Evolutionary conservation across 2,329 filamentous ascomycete genomes (phyloP), one percentile per base, ranked within the genome.

Genomic region (Apiospora malaysiana): DNA sequence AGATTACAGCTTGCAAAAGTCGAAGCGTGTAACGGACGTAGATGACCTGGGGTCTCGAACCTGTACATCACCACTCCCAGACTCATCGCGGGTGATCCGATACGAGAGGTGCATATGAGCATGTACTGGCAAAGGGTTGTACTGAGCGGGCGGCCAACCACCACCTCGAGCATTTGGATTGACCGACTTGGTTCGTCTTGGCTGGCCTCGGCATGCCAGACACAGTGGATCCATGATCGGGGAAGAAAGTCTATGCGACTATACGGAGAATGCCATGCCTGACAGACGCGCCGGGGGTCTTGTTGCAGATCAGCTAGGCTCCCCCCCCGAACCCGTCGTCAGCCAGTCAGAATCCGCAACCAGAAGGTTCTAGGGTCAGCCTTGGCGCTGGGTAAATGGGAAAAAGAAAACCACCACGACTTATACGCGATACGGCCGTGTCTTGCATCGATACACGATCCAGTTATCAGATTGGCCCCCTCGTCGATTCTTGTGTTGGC

Each of bases 241-340:
- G 27, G 51, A n/a, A 63, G 32, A 63, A 63, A 32, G 18, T 23
- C 56, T 63, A 40, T 63, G 56, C 56, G 56, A 63, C 32, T 63
- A 18, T 63, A 40, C n/a, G n/a, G n/a, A n/a, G n/a, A n/a, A n/a
- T 37, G 27, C 51, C 27, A 59, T n/a, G 51, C 18, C 18, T 59
- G 25, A 12, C 51, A 59, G 51, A 21, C 18, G 27, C 51, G 27
- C 27, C 4, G 5, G 18, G 18, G 27, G 32, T 23, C 23, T 8
- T 27, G 27, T 37, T 59, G 27, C 27, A n/a, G 51, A 56, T 32
- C 27, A 8, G 12, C 12, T 14, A 18, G 40, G 9, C 40, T 42
- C 4, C 16, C 18, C 16, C 18, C 16, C 43, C 14, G 16, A 56
- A 56, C 27, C 51, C 27, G 27, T n/a, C 18, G 37, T 37, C 51